These are phyloP conservation scores for Cornus florida DNA, from an alignment of 148 eudicot species.

Conservation along the genomic window DNA sequence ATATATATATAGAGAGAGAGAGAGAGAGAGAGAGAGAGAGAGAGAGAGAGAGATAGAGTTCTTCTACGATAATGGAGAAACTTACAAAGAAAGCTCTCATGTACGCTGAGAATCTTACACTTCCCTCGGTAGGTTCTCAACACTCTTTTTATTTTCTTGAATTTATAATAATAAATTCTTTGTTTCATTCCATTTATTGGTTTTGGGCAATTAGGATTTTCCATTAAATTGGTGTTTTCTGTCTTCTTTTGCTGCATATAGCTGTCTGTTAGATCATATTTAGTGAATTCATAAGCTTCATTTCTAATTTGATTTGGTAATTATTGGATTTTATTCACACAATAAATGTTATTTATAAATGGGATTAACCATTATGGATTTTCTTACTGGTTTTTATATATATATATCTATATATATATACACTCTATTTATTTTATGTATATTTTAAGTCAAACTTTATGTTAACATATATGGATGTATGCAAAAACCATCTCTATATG, in stretches of 20 bases:
- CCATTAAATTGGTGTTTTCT: not conserved
- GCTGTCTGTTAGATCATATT: too few relatives aligned
- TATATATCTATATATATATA: too few relatives aligned
- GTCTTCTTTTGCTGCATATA: too few relatives aligned
- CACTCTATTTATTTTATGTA: too few relatives aligned
- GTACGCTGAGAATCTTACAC: conserved; percentile 39
- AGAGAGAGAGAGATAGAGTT: not conserved
- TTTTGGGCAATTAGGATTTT: not conserved
- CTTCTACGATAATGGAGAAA: conserved; percentile 5
- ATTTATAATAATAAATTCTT: too few relatives aligned
- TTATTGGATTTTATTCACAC: not conserved
- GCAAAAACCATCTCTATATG: not conserved
- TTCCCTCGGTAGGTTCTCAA: conserved; percentile 47
- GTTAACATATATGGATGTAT: not conserved
- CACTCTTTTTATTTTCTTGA: not conserved
- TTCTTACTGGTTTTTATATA: too few relatives aligned
- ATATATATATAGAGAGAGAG: too few relatives aligned
- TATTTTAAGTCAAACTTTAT: too few relatives aligned
- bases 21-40: too few relatives aligned
- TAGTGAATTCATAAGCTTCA: too few relatives aligned
- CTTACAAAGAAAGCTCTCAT: conserved; percentile 30
- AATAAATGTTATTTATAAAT: not conserved
- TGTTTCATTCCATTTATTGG: not conserved
- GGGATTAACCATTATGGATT: not conserved
- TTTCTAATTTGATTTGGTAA: not conserved